These are phyloP conservation scores for Drosera spatulata DNA, from an alignment of 179 eudicot genomes.

Conservation along the genomic window DNA sequence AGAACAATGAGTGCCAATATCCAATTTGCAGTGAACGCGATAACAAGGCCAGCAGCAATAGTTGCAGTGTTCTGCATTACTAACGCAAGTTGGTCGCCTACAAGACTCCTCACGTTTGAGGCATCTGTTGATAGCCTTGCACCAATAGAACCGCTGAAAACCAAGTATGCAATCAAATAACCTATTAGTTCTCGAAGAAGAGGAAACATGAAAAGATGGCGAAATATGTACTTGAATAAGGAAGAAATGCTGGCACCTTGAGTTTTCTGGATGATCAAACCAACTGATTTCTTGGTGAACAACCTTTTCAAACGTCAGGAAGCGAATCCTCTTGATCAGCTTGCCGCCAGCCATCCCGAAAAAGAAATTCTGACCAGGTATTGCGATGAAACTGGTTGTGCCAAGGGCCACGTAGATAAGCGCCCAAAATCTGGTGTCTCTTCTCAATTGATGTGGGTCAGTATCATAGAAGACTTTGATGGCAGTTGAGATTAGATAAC, in stretches of 20 bases:
- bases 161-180: too few species aligned
- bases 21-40: conserved; percentile 29
- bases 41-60: conserved; percentile 19
- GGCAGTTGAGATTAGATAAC: conserved; percentile 26
- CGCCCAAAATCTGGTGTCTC: conserved; percentile 47
- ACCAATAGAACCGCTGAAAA: conserved; percentile 28
- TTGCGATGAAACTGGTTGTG: conserved; percentile 21
- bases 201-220: too few species aligned
- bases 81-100: conserved; percentile 29
- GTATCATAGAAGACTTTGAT: conserved; percentile 43
- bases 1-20: conserved; percentile 27
- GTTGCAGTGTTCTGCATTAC: conserved; percentile 24
- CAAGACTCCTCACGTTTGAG: conserved; percentile 21
- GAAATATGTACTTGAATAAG: too few species aligned
- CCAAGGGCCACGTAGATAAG: conserved; percentile 37
- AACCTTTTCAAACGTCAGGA: conserved; percentile 45
- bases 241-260: neutral
- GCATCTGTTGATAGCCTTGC: conserved; percentile 34
- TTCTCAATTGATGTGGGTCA: conserved; percentile 18
- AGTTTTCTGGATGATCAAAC: conserved; percentile 35
- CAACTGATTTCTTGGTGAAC: conserved; percentile 46
- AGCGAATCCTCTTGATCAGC: conserved; percentile 33
- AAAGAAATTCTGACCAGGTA: conserved; percentile 25
- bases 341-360: conserved; percentile 45
- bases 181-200: too few species aligned